A percentile compares a stretch with the other conserved stretches of the same genome.
Conservation (phyloP, 371 early-diverging fungal species). For the Mortierella sp. region DNA sequence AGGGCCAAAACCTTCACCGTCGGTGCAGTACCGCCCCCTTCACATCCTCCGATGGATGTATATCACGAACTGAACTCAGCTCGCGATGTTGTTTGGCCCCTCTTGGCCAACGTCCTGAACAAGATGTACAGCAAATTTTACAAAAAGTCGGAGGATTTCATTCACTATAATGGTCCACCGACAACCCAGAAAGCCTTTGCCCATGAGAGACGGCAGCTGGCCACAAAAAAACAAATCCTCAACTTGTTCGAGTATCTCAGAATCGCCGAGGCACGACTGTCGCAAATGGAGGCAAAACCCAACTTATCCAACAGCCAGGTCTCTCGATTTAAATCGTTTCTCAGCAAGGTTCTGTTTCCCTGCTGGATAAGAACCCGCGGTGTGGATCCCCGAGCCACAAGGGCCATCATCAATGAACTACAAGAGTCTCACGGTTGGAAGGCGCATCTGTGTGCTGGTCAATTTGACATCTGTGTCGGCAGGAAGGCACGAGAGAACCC, state of each 20-base stretch:
- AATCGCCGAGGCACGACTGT: slow-evolving; percentile 18
- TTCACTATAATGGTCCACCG: slow-evolving; percentile 27
- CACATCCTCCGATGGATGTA: slow-evolving; percentile 23
- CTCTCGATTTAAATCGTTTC: slow-evolving; percentile 33
- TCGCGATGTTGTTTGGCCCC: slow-evolving; percentile 37
- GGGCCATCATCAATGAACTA: slow-evolving; percentile 21
- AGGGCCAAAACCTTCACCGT: too few species aligned
- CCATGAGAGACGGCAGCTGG: slow-evolving; percentile 20
- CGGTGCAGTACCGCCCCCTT: slow-evolving; percentile 19
- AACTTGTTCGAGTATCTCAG: slow-evolving; percentile 10
- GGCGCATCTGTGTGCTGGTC: slow-evolving; percentile 25
- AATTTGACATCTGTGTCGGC: slow-evolving; percentile 26
- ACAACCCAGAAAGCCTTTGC: slow-evolving; percentile 29
- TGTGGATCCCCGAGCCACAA: slow-evolving; percentile 32
- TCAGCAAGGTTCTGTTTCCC: slow-evolving; percentile 29
- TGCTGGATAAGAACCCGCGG: slow-evolving; percentile 30
- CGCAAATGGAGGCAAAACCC: slow-evolving; percentile 27
- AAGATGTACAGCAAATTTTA: slow-evolving; percentile 24
- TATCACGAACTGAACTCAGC: slow-evolving; percentile 27
- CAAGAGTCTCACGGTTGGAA: slow-evolving; percentile 33
- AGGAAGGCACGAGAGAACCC: slow-evolving; percentile 32
- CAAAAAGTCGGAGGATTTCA: slow-evolving; percentile 26
- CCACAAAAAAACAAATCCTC: slow-evolving; percentile 19
- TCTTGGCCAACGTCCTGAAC: slow-evolving; percentile 29
- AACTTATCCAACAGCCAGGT: slow-evolving; percentile 29